These are phyloP conservation scores for Acanthochlamys bracteata DNA, from an alignment of 106 monocot species.

Conservation along the genomic window DNA sequence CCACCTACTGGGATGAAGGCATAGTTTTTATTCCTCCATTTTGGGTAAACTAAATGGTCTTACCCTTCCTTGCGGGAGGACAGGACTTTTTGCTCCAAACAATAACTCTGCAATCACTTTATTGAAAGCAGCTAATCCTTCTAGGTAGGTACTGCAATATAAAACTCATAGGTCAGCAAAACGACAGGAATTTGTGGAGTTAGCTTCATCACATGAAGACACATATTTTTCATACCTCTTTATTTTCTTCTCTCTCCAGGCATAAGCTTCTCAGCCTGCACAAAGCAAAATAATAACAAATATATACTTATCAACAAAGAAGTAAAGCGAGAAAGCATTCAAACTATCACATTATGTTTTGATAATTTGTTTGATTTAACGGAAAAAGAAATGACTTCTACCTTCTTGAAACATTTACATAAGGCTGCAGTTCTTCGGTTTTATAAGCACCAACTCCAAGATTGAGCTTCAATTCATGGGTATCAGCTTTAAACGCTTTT, in stretches of 20 bases:
- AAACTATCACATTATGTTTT: not conserved
- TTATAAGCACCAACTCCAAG: constrained; percentile 95
- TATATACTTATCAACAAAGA: not conserved
- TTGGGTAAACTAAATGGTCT: not conserved
- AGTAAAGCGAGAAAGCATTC: not conserved
- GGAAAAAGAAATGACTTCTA: constrained; percentile 9
- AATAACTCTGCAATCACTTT: constrained; percentile 87
- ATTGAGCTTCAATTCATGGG: constrained; percentile 82
- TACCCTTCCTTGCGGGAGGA: constrained; percentile 64
- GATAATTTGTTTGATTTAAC: not conserved
- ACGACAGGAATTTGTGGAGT: not conserved
- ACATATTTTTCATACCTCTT: constrained; percentile 47
- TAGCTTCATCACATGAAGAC: too few species aligned
- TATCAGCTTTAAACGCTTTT: constrained; percentile 88
- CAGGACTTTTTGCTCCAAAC: constrained; percentile 78
- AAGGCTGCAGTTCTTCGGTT: constrained; percentile 98
- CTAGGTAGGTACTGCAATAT: constrained; percentile 81
- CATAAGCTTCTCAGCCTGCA: constrained; percentile 92
- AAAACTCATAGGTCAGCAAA: not conserved
- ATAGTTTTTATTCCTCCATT: too few species aligned
- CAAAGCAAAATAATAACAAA: constrained; percentile 4
- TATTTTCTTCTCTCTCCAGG: constrained; percentile 92
- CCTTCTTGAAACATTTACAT: constrained; percentile 97
- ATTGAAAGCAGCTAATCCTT: constrained; percentile 95
- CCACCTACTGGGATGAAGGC: too few species aligned